Evolutionary conservation across 176 grass and related monocot species (phyloP).

Genomic region (Puya raimondii): DNA sequence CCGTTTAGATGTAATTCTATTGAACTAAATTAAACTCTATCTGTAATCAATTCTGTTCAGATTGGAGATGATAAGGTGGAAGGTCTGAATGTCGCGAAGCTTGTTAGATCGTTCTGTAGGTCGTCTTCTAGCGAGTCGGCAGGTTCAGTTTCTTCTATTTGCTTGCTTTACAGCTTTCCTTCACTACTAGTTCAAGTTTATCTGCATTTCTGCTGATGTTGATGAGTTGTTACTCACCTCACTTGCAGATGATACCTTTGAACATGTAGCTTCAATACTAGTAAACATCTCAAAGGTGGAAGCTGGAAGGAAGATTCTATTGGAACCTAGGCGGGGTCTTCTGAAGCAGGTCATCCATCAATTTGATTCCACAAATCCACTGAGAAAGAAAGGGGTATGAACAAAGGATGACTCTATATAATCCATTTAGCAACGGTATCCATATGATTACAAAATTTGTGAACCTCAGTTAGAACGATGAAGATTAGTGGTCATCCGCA

Average conservation of each 20-base stretch:
- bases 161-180: slow-evolving; percentile 10
- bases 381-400: slow-evolving; percentile 91
- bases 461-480: too few relatives aligned
- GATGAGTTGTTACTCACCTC: background rate
- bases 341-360: slow-evolving; percentile 79
- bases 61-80: slow-evolving; percentile 90
- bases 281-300: slow-evolving; percentile 93
- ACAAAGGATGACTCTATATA: background rate
- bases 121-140: slow-evolving; percentile 45
- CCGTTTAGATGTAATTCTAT: background rate
- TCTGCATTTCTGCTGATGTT: slow-evolving; percentile 1
- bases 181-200: background rate
- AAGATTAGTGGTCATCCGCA: slow-evolving; percentile 14
- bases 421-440: too few relatives aligned
- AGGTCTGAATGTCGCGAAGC: slow-evolving; percentile 75
- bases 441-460: too few relatives aligned
- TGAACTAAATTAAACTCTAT: background rate
- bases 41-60: slow-evolving; percentile 25
- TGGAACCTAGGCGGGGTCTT: slow-evolving; percentile 77
- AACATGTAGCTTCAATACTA: slow-evolving; percentile 77
- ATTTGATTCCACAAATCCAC: slow-evolving; percentile 83
- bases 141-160: slow-evolving; percentile 34
- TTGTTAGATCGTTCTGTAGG: slow-evolving; percentile 83
- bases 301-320: slow-evolving; percentile 74
- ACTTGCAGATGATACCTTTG: slow-evolving; percentile 65